A percentile compares a stretch with the other conserved stretches of the same genome.
Evolutionary conservation across 2,329 filamentous ascomycete species (phyloP).

Genomic region (Aspergillus persii): DNA sequence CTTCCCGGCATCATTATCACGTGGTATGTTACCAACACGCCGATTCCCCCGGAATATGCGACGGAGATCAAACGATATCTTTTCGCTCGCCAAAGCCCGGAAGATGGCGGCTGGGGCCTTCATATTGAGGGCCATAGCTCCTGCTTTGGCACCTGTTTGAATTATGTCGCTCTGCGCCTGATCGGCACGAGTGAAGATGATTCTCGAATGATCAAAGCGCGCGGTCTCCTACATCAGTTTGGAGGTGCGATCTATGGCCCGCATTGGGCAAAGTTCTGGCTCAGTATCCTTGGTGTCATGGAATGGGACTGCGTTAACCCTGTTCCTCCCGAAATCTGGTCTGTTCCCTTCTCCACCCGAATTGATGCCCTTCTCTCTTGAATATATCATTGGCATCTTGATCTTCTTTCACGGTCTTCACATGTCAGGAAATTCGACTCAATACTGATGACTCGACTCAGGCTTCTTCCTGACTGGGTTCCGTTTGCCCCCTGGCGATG

Average conservation of each 20-base stretch:
- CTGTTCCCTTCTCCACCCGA: constrained; percentile 20
- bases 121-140: constrained; percentile 93
- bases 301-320: constrained; percentile 94
- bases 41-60: constrained; percentile 74
- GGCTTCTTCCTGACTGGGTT: constrained; percentile 82
- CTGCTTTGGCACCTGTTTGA: constrained; percentile 85
- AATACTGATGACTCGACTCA: constrained; percentile 22
- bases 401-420: no score
- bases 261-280: constrained; percentile 98
- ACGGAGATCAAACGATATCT: constrained; percentile 93
- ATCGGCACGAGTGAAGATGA: constrained; percentile 83
- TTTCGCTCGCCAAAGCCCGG: constrained; percentile 75
- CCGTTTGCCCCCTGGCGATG: constrained; percentile 89
- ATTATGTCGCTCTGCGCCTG: constrained; percentile 78
- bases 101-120: constrained; percentile 95
- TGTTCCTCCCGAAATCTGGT: constrained; percentile 88
- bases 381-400: no score
- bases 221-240: constrained; percentile 76
- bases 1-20: constrained; percentile 80
- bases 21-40: constrained; percentile 86
- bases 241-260: constrained; percentile 81
- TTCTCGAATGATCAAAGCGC: constrained; percentile 78
- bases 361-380: no score
- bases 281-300: constrained; percentile 77
- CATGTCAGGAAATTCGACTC: no score